These are phyloP conservation scores for Suillus tomentosus DNA, from an alignment of 768 basidiomycete genomes.

Conservation along the genomic window DNA sequence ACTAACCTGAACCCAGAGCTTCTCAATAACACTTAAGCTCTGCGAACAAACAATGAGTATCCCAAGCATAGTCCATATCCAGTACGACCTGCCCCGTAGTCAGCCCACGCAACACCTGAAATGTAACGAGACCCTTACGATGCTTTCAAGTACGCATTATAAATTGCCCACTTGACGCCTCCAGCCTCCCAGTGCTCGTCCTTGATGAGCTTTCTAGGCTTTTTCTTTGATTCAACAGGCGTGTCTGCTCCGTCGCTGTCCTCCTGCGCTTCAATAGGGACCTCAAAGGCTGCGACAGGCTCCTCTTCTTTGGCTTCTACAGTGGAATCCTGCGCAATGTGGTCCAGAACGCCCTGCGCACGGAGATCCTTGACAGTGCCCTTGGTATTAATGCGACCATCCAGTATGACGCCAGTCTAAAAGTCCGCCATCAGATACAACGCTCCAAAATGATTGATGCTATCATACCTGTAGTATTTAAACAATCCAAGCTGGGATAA, in stretches of 20 bases:
- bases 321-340: too few species aligned
- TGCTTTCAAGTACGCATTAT: conserved; percentile 38
- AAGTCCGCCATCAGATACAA: conserved; percentile 1
- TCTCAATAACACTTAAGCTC: conserved; percentile 28
- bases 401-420: conserved; percentile 45
- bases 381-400: too few species aligned
- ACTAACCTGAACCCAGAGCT: conserved; percentile 33
- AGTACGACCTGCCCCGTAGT: conserved; percentile 27
- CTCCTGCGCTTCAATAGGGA: too few species aligned
- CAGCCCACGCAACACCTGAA: neutral
- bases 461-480: conserved; percentile 60
- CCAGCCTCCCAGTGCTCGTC: too few species aligned
- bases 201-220: too few species aligned
- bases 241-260: too few species aligned
- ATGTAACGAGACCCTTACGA: conserved; percentile 42
- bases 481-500: conserved; percentile 80
- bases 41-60: conserved; percentile 28
- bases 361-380: too few species aligned
- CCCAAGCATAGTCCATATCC: conserved; percentile 29
- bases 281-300: too few species aligned
- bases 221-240: too few species aligned
- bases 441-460: neutral
- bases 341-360: conserved; percentile 16
- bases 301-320: too few species aligned
- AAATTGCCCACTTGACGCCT: conserved; percentile 49